Base-by-base conservation (phyloP, 2,329 filamentous ascomycete genomes). In the Lecanicillium sp. region DNA sequence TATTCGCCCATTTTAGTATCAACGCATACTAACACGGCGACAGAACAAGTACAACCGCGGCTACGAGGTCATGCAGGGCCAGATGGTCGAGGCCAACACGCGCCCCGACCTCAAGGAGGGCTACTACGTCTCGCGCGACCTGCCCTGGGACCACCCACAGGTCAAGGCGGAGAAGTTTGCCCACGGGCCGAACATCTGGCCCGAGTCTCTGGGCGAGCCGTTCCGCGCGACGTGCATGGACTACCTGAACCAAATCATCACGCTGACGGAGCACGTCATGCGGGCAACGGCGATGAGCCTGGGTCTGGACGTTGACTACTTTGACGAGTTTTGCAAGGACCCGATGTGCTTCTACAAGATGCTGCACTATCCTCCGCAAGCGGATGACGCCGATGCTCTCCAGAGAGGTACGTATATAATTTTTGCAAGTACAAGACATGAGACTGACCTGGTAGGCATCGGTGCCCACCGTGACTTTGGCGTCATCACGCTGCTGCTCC, bases 401-500 rank as follows among this genome's bases (percentile, higher is more conserved):
- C 26, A 29, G 26, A 7, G 26, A 12, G 26, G 26, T 29, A 29
- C 26, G 26, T 29, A 29, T 29, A 12, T n/a, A 30, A 30, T 30
- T 30, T 30, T 30, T 30, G n/a, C n/a, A 30, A 9, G n/a, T 30
- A 30, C 27, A 30, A 30, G n/a, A 30, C 8, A 8, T 60, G 40
- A 60, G 58, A 35, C 59, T 65, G 56, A 58, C 61, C n/a, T 17
- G 17, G 15, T 11, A 8, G 38, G 38, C 7, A 29, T 29, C 23
- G 38, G 26, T 15, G 24, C 39, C 17, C 77, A 78, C 53, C 77
- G 73, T 1, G 77, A 78, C 55, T 80, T 77, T 52, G 74, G 75
- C n/a, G 71, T 71, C 39, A 70, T 80, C 37, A 80, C 77, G 1
- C 64, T 80, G 24, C 68, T 81, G 10, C 65, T 79, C 3, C 76